A percentile compares a stretch with the other conserved stretches of the same genome.
Conservation (phyloP, 805 yeast genomes). For the Candida hungchunana region DNA sequence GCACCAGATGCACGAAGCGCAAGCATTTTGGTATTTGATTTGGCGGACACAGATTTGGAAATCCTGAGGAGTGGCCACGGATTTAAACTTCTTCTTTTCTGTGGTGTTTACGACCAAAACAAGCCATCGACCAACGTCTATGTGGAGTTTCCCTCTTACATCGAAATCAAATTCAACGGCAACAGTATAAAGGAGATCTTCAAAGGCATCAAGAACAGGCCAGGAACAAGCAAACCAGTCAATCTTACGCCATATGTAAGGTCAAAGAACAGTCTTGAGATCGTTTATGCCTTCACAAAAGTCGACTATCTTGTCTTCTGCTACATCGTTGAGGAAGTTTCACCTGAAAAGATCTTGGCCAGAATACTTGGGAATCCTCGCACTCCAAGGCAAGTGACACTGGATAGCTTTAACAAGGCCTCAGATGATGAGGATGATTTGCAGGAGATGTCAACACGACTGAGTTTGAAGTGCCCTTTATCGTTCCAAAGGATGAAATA, state of each 20-base stretch:
- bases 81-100: slow-evolving; percentile 45
- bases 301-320: slow-evolving; percentile 47
- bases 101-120: slow-evolving; percentile 40
- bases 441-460: slow-evolving; percentile 57
- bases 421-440: slow-evolving; percentile 69
- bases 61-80: slow-evolving; percentile 30
- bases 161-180: slow-evolving; percentile 63
- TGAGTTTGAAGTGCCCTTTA: slow-evolving; percentile 76
- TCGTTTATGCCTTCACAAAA: slow-evolving; percentile 56
- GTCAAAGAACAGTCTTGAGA: slow-evolving; percentile 39
- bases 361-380: slow-evolving; percentile 43
- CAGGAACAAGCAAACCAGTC: slow-evolving; percentile 80
- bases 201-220: slow-evolving; percentile 70
- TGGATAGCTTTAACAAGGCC: slow-evolving; percentile 41
- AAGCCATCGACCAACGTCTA: slow-evolving; percentile 28
- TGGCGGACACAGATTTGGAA: slow-evolving; percentile 39
- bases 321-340: slow-evolving; percentile 50
- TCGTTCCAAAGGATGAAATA: slow-evolving; percentile 62
- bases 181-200: slow-evolving; percentile 46
- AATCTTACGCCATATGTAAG: slow-evolving; percentile 56
- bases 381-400: slow-evolving; percentile 48
- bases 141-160: slow-evolving; percentile 66
- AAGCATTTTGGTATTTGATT: slow-evolving; percentile 36
- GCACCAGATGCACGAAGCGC: slow-evolving; percentile 44
- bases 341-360: slow-evolving; percentile 39